Percentiles rank a stretch among this genome's conserved stretches.
Conservation (phyloP, 768 basidiomycete genomes). For the Serendipita sp. region DNA sequence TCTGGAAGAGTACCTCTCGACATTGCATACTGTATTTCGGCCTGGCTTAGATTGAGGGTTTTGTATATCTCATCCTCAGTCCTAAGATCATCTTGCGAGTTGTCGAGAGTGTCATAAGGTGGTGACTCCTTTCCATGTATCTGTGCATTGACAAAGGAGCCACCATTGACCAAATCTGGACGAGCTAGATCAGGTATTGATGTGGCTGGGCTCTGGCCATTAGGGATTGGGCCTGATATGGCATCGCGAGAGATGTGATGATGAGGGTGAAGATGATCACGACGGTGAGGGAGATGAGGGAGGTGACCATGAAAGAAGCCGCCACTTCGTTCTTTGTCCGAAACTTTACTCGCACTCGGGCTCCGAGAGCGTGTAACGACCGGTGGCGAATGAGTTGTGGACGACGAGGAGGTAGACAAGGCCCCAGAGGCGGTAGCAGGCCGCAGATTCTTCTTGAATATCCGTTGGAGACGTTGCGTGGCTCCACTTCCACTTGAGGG, state of each 20-base stretch:
- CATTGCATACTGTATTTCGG: not conserved
- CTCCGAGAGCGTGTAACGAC: not conserved
- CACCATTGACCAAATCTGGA: not conserved
- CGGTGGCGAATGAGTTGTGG: not conserved
- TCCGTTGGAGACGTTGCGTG: not conserved
- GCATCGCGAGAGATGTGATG: not conserved
- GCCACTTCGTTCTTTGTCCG: not conserved
- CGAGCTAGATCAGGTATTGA: not conserved
- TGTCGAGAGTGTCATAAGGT: not conserved
- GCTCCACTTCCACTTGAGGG: not conserved
- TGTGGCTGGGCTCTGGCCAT: not conserved
- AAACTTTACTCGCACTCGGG: not conserved
- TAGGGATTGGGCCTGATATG: not conserved
- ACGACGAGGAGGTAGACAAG: not conserved
- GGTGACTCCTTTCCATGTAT: not conserved
- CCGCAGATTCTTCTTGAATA: not conserved
- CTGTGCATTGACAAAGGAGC: not conserved
- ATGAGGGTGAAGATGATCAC: not conserved
- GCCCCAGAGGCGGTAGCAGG: slow-evolving; percentile 4
- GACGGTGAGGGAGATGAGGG: not conserved
- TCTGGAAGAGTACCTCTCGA: not conserved
- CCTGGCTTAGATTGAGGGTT: not conserved
- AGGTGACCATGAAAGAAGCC: not conserved
- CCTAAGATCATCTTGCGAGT: not conserved
- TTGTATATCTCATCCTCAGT: not conserved